These are phyloP conservation scores for Heimioporus sp. DNA, from an alignment of 768 basidiomycete genomes.

Conservation along the genomic window DNA sequence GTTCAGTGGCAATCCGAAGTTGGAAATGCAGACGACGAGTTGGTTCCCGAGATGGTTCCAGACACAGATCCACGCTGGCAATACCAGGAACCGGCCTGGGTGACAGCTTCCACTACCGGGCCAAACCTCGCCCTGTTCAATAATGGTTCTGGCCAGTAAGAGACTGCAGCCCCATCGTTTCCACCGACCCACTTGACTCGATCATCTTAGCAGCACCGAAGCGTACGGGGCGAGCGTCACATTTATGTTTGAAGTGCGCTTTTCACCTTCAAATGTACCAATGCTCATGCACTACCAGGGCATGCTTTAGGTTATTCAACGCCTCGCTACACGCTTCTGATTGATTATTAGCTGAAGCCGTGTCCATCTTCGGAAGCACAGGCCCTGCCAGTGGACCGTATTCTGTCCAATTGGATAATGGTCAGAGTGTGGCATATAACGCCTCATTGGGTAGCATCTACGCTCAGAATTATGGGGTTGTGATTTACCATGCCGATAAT, in stretches of 20 bases:
- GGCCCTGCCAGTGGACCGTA: slow-evolving; percentile 37
- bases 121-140: slow-evolving; percentile 37
- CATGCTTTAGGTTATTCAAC: slow-evolving; percentile 1
- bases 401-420: slow-evolving; percentile 36
- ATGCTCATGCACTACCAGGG: slow-evolving; percentile 19
- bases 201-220: slow-evolving; percentile 32
- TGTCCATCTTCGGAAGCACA: slow-evolving; percentile 45
- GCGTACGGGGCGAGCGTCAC: slow-evolving; percentile 32
- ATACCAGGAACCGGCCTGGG: slow-evolving; percentile 41
- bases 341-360: slow-evolving; percentile 35
- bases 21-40: slow-evolving; percentile 12
- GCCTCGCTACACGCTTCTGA: neutral
- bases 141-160: slow-evolving; percentile 45
- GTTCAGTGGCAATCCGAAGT: slow-evolving; percentile 31
- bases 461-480: slow-evolving; percentile 26
- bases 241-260: slow-evolving; percentile 40
- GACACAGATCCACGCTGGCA: slow-evolving; percentile 40
- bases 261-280: neutral
- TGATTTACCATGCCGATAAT: slow-evolving; percentile 34
- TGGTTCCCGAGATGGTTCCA: slow-evolving; percentile 24
- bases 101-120: slow-evolving; percentile 20
- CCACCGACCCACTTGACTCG: neutral
- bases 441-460: slow-evolving; percentile 9
- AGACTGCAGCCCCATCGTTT: neutral
- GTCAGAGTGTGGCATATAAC: slow-evolving; percentile 17